Percentiles rank a stretch among this genome's conserved stretches.
Evolutionary conservation across 1,139 yeast species (phyloP).

Genomic region (Arxiozyma bovina): DNA sequence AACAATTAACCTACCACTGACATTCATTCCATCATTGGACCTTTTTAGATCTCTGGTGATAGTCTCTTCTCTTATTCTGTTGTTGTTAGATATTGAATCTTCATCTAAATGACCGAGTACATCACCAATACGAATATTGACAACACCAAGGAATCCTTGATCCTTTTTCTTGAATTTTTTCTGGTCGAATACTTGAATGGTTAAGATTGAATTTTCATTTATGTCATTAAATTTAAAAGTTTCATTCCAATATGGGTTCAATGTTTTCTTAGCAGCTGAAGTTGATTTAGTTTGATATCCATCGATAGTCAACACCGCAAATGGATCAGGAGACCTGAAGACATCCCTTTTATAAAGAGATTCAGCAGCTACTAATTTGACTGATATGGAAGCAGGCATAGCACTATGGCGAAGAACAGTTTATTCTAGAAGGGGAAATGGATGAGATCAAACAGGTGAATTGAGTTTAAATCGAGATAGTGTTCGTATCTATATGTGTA

Average conservation of each 20-base stretch:
- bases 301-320: constrained; percentile 93
- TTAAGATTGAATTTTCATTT: constrained; percentile 75
- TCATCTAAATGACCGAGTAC: constrained; percentile 57
- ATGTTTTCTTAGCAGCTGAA: constrained; percentile 83
- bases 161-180: constrained; percentile 96
- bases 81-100: constrained; percentile 16
- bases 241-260: constrained; percentile 98
- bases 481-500: too few relatives aligned
- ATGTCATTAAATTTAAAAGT: constrained; percentile 64
- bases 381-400: constrained; percentile 24
- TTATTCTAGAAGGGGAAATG: too few relatives aligned
- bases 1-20: constrained; percentile 82
- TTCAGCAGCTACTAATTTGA: constrained; percentile 90
- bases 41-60: constrained; percentile 86
- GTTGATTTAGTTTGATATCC: constrained; percentile 96
- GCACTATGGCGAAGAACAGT: neutral
- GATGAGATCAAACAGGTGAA: neutral
- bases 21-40: constrained; percentile 85
- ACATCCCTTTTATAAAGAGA: constrained; percentile 92
- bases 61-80: constrained; percentile 61
- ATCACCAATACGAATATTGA: constrained; percentile 83
- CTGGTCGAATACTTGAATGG: constrained; percentile 92
- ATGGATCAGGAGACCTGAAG: constrained; percentile 93
- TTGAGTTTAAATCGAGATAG: too few relatives aligned
- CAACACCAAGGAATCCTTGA: constrained; percentile 97